phyloP scores from a whole-genome alignment of 345 rosid genomes.

The Bruguiera gymnorhiza region DNA sequence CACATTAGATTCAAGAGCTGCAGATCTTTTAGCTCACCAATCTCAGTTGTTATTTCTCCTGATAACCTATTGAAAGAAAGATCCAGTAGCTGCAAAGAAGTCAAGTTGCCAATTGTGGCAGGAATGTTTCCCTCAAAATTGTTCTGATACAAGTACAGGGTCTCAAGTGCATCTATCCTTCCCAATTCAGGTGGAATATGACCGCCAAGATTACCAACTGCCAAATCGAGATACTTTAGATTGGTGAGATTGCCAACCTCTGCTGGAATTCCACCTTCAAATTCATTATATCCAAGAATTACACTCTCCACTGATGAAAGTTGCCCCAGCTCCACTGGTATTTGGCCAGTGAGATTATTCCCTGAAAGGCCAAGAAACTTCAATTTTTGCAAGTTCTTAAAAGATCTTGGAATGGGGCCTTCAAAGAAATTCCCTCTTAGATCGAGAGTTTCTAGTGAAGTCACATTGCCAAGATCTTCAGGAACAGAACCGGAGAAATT shows the following conservation, averaged over 20 bases:
- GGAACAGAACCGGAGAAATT: slow-evolving; percentile 66
- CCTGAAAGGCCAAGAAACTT: slow-evolving; percentile 86
- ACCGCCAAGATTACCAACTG: slow-evolving; percentile 65
- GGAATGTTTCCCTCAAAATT: slow-evolving; percentile 67
- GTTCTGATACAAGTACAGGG: slow-evolving; percentile 66
- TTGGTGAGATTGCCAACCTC: slow-evolving; percentile 67
- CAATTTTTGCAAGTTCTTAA: slow-evolving; percentile 63
- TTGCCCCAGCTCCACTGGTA: slow-evolving; percentile 71
- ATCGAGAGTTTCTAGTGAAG: slow-evolving; percentile 64
- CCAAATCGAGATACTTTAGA: slow-evolving; percentile 80
- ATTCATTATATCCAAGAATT: slow-evolving; percentile 81
- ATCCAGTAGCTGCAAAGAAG: slow-evolving; percentile 65
- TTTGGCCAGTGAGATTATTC: slow-evolving; percentile 75
- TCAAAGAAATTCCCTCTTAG: slow-evolving; percentile 82
- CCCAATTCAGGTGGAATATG: slow-evolving; percentile 73
- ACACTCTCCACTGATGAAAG: slow-evolving; percentile 71
- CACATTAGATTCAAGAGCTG: slow-evolving; percentile 84
- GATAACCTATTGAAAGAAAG: slow-evolving; percentile 69
- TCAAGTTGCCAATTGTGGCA: slow-evolving; percentile 52
- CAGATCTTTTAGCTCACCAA: slow-evolving; percentile 57
- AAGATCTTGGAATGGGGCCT: slow-evolving; percentile 66
- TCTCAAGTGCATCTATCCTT: slow-evolving; percentile 53
- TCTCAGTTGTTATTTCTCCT: slow-evolving; percentile 57
- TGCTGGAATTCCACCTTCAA: slow-evolving; percentile 66
- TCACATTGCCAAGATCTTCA: slow-evolving; percentile 66